Evolutionary conservation across 2,329 filamentous ascomycete species (phyloP).

Genomic region (Ceratocystis papillata): DNA sequence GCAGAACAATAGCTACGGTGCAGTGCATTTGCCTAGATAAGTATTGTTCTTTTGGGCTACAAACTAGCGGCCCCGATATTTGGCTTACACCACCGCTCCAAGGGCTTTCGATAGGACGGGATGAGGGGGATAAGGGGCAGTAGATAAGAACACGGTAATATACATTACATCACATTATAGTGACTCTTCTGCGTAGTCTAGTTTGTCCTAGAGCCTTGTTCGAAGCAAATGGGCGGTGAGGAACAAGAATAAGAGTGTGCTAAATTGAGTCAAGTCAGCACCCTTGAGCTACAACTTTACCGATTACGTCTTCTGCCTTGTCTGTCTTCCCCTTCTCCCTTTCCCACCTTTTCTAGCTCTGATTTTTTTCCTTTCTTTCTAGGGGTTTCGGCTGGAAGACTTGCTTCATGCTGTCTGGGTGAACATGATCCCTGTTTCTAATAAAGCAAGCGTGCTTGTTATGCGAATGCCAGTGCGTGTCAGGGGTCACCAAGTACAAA

Average conservation of each 20-base stretch:
- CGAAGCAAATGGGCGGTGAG: neutral
- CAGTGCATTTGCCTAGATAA: neutral
- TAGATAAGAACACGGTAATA: neutral
- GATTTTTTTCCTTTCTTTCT: neutral
- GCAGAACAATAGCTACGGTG: neutral
- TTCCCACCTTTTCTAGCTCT: neutral
- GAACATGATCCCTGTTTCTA: neutral
- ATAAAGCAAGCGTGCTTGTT: neutral
- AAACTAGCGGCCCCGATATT: too few species aligned
- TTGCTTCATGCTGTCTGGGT: neutral
- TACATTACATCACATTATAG: neutral
- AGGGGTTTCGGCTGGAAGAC: neutral
- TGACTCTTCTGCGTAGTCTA: neutral
- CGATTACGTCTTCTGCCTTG: neutral
- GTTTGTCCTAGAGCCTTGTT: neutral
- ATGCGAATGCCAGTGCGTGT: slow-evolving; percentile 10
- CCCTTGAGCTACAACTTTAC: neutral
- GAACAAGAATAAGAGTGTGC: neutral
- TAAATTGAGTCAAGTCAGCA: neutral
- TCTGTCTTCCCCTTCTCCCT: neutral
- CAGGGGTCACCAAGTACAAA: slow-evolving; percentile 10
- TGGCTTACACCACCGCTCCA: neutral
- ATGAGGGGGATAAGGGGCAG: neutral
- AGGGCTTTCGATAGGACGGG: neutral
- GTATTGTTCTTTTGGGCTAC: neutral